Percentiles rank a stretch among this genome's conserved stretches.
phyloP scores from a whole-genome alignment of 1,284 basidiomycete species.

The Dichomitus squalens region DNA sequence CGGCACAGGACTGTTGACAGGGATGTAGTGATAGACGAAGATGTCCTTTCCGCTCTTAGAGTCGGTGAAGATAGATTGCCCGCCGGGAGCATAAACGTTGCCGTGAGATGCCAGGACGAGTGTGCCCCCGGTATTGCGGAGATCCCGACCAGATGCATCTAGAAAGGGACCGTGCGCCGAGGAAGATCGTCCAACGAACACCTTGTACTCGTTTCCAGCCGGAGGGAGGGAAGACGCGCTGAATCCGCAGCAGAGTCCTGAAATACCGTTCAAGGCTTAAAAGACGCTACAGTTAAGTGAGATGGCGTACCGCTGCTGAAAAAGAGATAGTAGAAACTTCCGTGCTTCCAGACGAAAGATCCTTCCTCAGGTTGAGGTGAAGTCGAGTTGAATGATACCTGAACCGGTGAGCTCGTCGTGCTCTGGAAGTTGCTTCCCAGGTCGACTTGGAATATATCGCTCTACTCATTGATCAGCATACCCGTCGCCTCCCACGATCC shows the following conservation, averaged over 20 bases:
- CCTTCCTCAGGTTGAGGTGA: slow-evolving; percentile 23
- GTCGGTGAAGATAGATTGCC: slow-evolving; percentile 25
- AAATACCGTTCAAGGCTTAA: neutral
- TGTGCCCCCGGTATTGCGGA: slow-evolving; percentile 32
- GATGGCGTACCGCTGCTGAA: slow-evolving; percentile 25
- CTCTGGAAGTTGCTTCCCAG: slow-evolving; percentile 17
- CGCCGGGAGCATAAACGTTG: slow-evolving; percentile 30
- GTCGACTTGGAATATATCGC: slow-evolving; percentile 19
- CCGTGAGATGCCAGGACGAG: slow-evolving; percentile 37
- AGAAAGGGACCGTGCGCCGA: slow-evolving; percentile 35
- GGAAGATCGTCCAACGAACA: slow-evolving; percentile 34
- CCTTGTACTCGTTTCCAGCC: slow-evolving; percentile 31
- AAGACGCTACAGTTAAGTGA: neutral
- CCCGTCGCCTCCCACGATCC: neutral
- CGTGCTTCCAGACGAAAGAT: slow-evolving; percentile 24
- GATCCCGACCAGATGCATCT: slow-evolving; percentile 27
- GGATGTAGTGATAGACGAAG: slow-evolving; percentile 26
- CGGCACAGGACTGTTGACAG: slow-evolving; percentile 14
- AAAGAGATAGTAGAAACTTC: slow-evolving; percentile 26
- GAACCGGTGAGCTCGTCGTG: slow-evolving; percentile 10
- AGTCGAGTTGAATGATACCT: slow-evolving; percentile 25
- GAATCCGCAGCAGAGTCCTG: slow-evolving; percentile 19
- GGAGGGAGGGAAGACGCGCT: slow-evolving; percentile 26
- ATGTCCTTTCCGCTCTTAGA: slow-evolving; percentile 21
- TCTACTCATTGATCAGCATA: slow-evolving; percentile 4